Evolutionary conservation across 2,329 filamentous ascomycete genomes (phyloP).

Genomic region (Cladobotryum mycophilum): DNA sequence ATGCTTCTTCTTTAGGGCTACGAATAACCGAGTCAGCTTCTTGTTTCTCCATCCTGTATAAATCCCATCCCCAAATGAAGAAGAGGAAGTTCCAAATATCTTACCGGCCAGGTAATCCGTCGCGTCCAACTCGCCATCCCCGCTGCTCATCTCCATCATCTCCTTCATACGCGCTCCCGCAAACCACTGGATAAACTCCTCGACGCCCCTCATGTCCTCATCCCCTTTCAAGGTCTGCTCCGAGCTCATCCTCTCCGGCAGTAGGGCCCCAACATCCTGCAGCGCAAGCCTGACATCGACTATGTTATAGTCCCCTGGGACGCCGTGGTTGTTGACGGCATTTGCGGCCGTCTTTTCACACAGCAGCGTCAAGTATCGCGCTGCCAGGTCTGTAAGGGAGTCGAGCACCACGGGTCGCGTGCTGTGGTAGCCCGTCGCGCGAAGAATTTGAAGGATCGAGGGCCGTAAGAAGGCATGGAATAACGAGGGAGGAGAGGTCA

Average conservation of each 20-base stretch:
- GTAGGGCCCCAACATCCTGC: slow-evolving; percentile 69
- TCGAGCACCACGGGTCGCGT: slow-evolving; percentile 78
- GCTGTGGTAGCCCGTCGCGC: slow-evolving; percentile 82
- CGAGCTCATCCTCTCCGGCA: slow-evolving; percentile 58
- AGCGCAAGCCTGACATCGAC: slow-evolving; percentile 82
- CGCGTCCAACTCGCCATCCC: slow-evolving; percentile 57
- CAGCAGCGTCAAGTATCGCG: slow-evolving; percentile 70
- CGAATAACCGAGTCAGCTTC: slow-evolving; percentile 32
- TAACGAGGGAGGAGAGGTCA: slow-evolving; percentile 43
- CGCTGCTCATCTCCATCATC: slow-evolving; percentile 72
- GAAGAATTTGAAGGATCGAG: slow-evolving; percentile 82
- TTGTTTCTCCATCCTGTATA: neutral
- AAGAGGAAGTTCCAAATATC: slow-evolving; percentile 17
- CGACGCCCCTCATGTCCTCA: slow-evolving; percentile 74
- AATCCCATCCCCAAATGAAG: too few relatives aligned
- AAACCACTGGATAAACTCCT: slow-evolving; percentile 75
- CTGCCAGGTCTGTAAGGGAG: slow-evolving; percentile 78
- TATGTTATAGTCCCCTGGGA: slow-evolving; percentile 43
- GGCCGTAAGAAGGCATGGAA: slow-evolving; percentile 78
- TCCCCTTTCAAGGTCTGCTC: slow-evolving; percentile 64
- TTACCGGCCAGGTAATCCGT: slow-evolving; percentile 65
- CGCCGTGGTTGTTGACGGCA: slow-evolving; percentile 60
- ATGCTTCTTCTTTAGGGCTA: slow-evolving; percentile 85
- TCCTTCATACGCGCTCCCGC: slow-evolving; percentile 67
- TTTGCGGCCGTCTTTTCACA: slow-evolving; percentile 66